Conservation (phyloP, 257 asterid species). For the Plectranthus barbatus region DNA sequence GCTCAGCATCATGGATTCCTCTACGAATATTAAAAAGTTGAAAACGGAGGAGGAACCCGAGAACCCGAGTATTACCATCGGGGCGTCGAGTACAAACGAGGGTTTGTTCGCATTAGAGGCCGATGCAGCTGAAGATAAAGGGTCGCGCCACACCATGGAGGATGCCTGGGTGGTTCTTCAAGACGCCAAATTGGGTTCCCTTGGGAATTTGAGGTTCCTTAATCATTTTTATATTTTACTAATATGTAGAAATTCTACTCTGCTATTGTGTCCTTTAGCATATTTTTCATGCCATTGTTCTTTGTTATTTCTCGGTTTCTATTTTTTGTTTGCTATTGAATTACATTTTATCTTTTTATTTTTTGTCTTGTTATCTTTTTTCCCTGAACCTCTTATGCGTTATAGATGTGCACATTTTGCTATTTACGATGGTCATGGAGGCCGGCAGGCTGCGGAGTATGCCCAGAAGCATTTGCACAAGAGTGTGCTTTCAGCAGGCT, state of each 20-base stretch:
- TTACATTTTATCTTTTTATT: not conserved
- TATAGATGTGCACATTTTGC: conserved; percentile 81
- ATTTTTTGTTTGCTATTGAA: not conserved
- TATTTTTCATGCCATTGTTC: not conserved
- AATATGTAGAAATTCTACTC: not conserved
- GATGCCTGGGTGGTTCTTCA: conserved; percentile 72
- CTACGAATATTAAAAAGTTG: conserved; percentile 21
- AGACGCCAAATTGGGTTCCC: conserved; percentile 43
- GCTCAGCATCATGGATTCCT: conserved; percentile 11
- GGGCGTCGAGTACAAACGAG: conserved; percentile 15
- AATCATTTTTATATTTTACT: not conserved
- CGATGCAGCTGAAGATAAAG: conserved; percentile 84
- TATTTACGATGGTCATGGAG: conserved; percentile 86
- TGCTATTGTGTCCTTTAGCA: not conserved
- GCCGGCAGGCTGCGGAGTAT: conserved; percentile 79
- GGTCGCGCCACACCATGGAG: conserved; percentile 76
- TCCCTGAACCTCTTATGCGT: not conserved
- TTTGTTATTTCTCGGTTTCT: not conserved
- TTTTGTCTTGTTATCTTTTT: not conserved
- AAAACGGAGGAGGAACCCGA: conserved; percentile 23
- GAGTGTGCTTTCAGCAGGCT: conserved; percentile 84
- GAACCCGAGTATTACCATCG: conserved; percentile 8
- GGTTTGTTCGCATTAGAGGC: conserved; percentile 42
- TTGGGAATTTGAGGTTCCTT: conserved; percentile 49
- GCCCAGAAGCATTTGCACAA: conserved; percentile 75